Base-by-base conservation (phyloP, 2,329 filamentous ascomycete genomes). In the Ampelomyces quisqualis region DNA sequence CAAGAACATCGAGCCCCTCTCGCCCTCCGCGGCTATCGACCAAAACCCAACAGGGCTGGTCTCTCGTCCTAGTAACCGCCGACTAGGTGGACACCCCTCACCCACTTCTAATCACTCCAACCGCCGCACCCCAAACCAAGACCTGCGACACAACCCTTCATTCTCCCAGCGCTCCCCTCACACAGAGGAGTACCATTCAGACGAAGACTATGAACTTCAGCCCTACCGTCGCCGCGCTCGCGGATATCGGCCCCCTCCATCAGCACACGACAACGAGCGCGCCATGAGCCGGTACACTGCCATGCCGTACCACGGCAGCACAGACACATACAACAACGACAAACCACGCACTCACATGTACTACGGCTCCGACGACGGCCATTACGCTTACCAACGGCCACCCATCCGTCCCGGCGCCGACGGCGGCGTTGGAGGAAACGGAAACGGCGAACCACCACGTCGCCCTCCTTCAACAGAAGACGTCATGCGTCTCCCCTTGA, bases 391-490 rank as follows among this genome's bases (percentile, higher is more conserved):
- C 7, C 50, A 49, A 17, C 47, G 39, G n/a, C 44, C 47, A 13
- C 23, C 35, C 3, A 30, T 50, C 5, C 44, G 43, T 10, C 33
- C 47, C 2, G 47, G 35, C 18, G 35, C 15, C 28, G 35, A 31
- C 14, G 53, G 51, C 13, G 46, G 39, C 7, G 33, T n/a, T n/a
- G n/a, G n/a, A n/a, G n/a, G n/a, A n/a, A n/a, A n/a, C n/a, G n/a
- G n/a, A n/a, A n/a, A n/a, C n/a, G n/a, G 49, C 5, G 51, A 46
- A 33, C 60, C 61, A 9, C 61, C 60, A 2, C 40, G 45, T 7
- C 28, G 41, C 2, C 57, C 51, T 3, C 48, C 51, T 4, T 49
- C 48, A 1, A 63, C 70, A 18, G 67, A 73, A 44, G 72, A 70
- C 43, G 56, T 62, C 6, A 43, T 64, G 45, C 60, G 63, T 22